Evolutionary conservation across 257 asterid genomes (phyloP), one percentile per base, ranked within the genome.

Genomic region (Cynanchum wilfordii): DNA sequence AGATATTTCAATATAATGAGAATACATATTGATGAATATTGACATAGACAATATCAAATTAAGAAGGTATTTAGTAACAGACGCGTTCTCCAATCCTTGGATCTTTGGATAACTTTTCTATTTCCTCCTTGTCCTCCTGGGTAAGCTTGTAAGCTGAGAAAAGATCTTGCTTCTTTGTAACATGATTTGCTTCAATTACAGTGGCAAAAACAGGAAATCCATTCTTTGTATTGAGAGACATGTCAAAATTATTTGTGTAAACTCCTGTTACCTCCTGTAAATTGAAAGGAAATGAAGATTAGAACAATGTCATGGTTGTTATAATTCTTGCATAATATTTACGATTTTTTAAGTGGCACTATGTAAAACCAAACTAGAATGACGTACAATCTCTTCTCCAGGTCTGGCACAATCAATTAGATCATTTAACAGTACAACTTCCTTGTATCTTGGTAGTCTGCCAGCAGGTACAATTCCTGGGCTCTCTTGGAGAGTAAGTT

Each of bases 121-220:
- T 95, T 84, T 95, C 98, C 78, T 89, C 97, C 82, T 87, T 92
- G 89, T 95, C 99, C 82, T 95, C 98, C 79, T 95, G 96, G 56
- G 99, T 92, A 70, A 95, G 95, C 82, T 90, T 95, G 91, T 95
- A 90, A 69, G 96, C 96, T 74, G 99, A 95, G 83, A 95, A 95
- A 69, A 91, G 96, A 77, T 95, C 99, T 22, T 95, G 99, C 78
- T 95, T 95, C 85, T 95, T 95, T 74, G 98, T 87, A 71, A 95
- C 85, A 67, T 88, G 88, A 82, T 95, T 95, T 78, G 99, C 99
- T 84, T 95, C 99, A 79, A 92, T 82, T 65, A 95, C 98, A n/a
- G 99, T 95, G n/a, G 99, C 97, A 84, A 95, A 95, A 76, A 95
- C 99, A 66, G 99, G 99, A 83, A 95, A 95, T 56, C 99, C 99